phyloP scores from a whole-genome alignment of 768 basidiomycete genomes.

The Termitomyces sp. region DNA sequence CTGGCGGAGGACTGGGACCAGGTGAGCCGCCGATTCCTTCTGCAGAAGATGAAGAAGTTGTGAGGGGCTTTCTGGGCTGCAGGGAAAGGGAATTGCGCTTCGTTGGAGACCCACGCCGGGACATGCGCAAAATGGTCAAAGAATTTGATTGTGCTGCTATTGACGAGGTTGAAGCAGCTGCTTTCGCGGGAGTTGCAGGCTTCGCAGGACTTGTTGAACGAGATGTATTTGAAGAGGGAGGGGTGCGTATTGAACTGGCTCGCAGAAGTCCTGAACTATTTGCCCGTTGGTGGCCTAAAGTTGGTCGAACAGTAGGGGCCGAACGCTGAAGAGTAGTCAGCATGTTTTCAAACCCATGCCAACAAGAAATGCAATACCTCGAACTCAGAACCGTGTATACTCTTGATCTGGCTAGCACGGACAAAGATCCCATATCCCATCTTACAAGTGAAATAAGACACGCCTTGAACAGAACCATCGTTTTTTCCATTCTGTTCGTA shows the following conservation, averaged over 20 bases:
- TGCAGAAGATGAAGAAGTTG: conserved; percentile 36
- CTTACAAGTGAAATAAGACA: conserved; percentile 78
- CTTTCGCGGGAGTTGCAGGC: conserved; percentile 16
- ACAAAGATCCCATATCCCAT: conserved; percentile 84
- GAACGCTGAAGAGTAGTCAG: conserved; percentile 18
- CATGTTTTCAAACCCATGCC: background rate
- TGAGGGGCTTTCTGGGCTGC: conserved; percentile 46
- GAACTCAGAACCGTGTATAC: conserved; percentile 43
- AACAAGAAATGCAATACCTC: conserved; percentile 15
- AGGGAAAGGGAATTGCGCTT: conserved; percentile 48
- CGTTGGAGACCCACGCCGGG: conserved; percentile 43
- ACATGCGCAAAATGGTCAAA: conserved; percentile 14
- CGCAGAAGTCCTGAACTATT: conserved; percentile 42
- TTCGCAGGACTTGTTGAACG: conserved; percentile 65
- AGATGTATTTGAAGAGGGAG: conserved; percentile 43
- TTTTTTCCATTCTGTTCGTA: conserved; percentile 88
- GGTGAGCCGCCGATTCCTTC: conserved; percentile 27
- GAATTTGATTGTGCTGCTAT: conserved; percentile 17
- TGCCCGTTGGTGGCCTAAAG: conserved; percentile 54
- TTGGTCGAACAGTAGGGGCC: conserved; percentile 22
- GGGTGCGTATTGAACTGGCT: conserved; percentile 31
- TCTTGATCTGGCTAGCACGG: conserved; percentile 76
- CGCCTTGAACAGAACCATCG: conserved; percentile 81
- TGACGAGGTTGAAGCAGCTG: conserved; percentile 20
- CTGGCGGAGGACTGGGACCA: conserved; percentile 25